Base-by-base conservation (phyloP, 2,329 filamentous ascomycete genomes). In the Botrytis sinoallii region DNA sequence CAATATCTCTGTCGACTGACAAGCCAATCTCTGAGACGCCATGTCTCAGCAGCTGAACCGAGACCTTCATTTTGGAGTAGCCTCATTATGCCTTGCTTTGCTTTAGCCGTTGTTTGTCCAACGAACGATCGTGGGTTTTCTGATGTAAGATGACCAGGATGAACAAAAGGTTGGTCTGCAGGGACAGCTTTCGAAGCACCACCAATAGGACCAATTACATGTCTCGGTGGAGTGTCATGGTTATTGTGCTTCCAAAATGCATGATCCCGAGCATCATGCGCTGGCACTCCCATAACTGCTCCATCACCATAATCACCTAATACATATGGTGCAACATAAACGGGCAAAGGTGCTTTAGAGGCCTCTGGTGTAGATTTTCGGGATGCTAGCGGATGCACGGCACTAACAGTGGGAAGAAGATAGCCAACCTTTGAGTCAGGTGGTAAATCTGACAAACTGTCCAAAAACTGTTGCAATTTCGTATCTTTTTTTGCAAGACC, bases 1-100 rank as follows among this genome's bases (percentile, higher is more conserved):
- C 94, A 97, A 81, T 97, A 97, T 76, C 94, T 87, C 82, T 97
- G 94, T n/a, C 94, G 90, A 81, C 93, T 97, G 78, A 97, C 92
- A 73, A 97, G 85, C 94, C 94, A 97, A 82, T 97, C 94, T 74
- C 93, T 87, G 40, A 97, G 86, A 70, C 92, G 90, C 93, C 93
- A 97, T 75, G 89, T 92, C 74, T 93, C 89, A 14, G 88, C 85
- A n/a, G 84, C 81, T 73, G 89, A 85, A 16, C 90, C 93, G n/a
- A 90, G 84, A 1, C 85, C 87, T 4, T 85, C 82, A 4, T 81
- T 78, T 75, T 88, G 83, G 3, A 91, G 86, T 77, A 88, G 82
- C 48, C 83, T 80, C 29, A 94, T 83, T 69, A 97, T 88, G 76
- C 86, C 84, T 74, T 86, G 81, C 4, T 87, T 89, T 0, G 90